phyloP scores from a whole-genome alignment of 73 alveolate species.

The Stentor coeruleus region DNA sequence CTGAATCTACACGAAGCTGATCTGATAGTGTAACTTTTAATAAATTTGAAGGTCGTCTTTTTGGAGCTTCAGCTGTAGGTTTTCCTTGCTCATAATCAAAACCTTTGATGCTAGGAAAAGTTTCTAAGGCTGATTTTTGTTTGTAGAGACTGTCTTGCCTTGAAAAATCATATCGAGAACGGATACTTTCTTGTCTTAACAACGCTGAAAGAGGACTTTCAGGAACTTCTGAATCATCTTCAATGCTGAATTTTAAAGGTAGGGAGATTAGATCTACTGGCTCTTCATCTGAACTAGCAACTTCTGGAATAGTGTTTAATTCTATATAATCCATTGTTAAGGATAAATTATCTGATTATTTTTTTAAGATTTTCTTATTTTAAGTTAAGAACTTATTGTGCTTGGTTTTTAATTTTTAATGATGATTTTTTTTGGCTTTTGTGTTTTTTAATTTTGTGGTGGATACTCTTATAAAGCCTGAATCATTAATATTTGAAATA shows the following conservation, averaged over 20 bases:
- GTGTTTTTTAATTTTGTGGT: too few species aligned
- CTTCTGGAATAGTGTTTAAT: background rate
- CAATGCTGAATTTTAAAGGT: background rate
- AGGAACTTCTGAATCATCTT: background rate
- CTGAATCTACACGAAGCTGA: background rate
- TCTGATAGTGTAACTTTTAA: background rate
- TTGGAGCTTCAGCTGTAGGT: background rate
- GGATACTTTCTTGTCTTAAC: background rate
- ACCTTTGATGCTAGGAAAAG: background rate
- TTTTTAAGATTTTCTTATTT: too few species aligned
- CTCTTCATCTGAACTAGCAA: background rate
- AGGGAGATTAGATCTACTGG: background rate
- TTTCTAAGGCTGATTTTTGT: background rate
- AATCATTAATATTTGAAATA: too few species aligned
- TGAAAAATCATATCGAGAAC: background rate
- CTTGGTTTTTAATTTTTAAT: too few species aligned
- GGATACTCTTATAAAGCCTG: too few species aligned
- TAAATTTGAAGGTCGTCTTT: background rate
- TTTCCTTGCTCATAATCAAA: background rate
- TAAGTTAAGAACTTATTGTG: too few species aligned
- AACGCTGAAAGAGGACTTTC: constrained; percentile 1
- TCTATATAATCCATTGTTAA: background rate
- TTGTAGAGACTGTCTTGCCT: background rate
- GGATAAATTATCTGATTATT: too few species aligned
- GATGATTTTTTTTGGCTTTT: too few species aligned